Evolutionary conservation across 1,284 basidiomycete species (phyloP), one percentile per base, ranked within the genome.

Genomic region (Moniliella sp.): DNA sequence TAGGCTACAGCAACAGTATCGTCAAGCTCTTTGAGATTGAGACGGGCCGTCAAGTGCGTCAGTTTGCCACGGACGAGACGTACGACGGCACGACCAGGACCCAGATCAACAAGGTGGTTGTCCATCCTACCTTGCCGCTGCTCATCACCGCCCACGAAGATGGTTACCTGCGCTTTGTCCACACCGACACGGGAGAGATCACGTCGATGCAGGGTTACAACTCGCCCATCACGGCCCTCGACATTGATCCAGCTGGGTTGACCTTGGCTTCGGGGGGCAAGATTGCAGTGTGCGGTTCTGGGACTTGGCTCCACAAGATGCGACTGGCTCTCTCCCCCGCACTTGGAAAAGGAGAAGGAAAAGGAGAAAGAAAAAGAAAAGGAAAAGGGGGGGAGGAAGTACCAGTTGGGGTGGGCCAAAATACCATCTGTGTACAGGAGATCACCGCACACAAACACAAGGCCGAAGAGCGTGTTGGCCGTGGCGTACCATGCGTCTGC

Each of bases 251-350:
- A 0, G 67, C 79, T 2, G 80, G 79, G 25, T 72, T 86, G 61
- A 76, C 76, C 7, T 71, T 94, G 26, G 76, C 84, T 3, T 84
- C 83, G 1, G 80, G 78, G 25, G 79, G 30, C 81, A 91, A 53
- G 88, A 97, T 61, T 84, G 84, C 57, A 84, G 81, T 12, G 68
- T 84, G 27, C 76, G 88, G 14, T 78, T 93, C 64, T 97, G 88
- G 91, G 81, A 93, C 61, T 65, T 93, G 34, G 69, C 80, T n/a
- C n/a, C n/a, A n/a, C 39, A 18, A 15, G 1, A 14, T 7, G 11
- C 15, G 10, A 5, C n/a, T 13, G 12, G 14, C 73, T 36, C 69
- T 73, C 32, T 69, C 71, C 30, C 69, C 71, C 30, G 30, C 32
- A 9, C n/a, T n/a, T n/a, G n/a, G n/a, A n/a, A 23, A 34, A 32